These are phyloP conservation scores for Scolecobasidium constrictum DNA, from an alignment of 2,329 filamentous ascomycete genomes.

Conservation along the genomic window DNA sequence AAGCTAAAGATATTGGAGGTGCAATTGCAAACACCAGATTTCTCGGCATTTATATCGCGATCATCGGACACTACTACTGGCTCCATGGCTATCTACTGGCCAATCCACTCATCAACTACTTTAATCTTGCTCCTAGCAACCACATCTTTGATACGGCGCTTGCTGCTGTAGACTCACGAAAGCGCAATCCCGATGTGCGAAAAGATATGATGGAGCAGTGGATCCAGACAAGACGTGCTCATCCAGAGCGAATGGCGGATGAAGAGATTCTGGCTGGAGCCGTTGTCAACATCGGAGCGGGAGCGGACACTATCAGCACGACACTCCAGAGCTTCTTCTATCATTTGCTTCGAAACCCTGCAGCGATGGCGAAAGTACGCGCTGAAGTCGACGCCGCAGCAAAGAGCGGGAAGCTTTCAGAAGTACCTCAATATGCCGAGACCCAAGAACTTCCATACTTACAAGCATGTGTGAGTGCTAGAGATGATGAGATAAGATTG, in stretches of 20 bases:
- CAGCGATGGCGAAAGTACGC: conserved; percentile 14
- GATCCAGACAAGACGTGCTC: conserved; percentile 20
- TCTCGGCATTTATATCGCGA: conserved; percentile 20
- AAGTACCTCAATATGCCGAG: conserved; percentile 7
- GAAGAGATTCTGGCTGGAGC: conserved; percentile 24
- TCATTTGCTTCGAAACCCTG: conserved; percentile 20
- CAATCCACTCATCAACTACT: conserved; percentile 26
- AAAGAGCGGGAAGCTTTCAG: conserved; percentile 9
- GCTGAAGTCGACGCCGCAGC: conserved; percentile 16
- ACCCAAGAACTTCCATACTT: background rate
- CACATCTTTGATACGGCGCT: conserved; percentile 29
- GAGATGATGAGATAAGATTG: background rate
- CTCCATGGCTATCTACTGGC: conserved; percentile 25
- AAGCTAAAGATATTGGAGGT: conserved; percentile 18
- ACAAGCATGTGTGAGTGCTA: background rate
- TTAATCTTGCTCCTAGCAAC: conserved; percentile 24
- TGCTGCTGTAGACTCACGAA: conserved; percentile 20
- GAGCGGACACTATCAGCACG: conserved; percentile 27
- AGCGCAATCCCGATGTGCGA: conserved; percentile 21
- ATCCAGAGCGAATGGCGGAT: conserved; percentile 24
- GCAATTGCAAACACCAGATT: conserved; percentile 24
- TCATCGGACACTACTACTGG: conserved; percentile 25
- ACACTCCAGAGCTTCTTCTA: conserved; percentile 27
- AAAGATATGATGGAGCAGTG: conserved; percentile 28
- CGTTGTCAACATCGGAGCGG: conserved; percentile 26